Base-by-base conservation (phyloP, 1,284 basidiomycete species). In the Pyrrhoderma lamaoense region DNA sequence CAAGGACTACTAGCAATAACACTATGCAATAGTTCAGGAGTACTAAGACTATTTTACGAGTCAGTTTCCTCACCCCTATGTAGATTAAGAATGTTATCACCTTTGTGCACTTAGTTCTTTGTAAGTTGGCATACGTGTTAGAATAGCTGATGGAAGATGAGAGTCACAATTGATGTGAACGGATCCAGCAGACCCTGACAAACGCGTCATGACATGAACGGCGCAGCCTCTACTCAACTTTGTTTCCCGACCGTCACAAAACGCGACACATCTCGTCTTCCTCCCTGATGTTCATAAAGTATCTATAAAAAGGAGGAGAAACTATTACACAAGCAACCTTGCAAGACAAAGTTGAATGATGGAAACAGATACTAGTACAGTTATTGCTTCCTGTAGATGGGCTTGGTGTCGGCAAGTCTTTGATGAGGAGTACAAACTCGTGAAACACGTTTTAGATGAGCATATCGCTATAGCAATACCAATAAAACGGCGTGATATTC, bases 401-500 rank as follows among this genome's bases (percentile, higher is more conserved):
- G 57, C 57, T 7, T 57, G 56, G 58, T 61, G 60, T 22, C 55
- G 54, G 27, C 47, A 45, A 34, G 45, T 54, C 19, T 59, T 58
- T 9, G 49, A 49, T 1, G 39, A 42, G 2, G 40, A 55, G 11
- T 37, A 57, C 8, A 52, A 49, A 18, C 51, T 61, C 16, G 56
- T 55, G 11, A 44, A 46, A 22, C 61, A 62, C 48, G 59, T 62
- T n/a, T 43, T 62, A 23, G 46, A 49, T 8, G 42, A 52, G 13
- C 60, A 61, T 43, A 47, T 62, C 35, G 47, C 56, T n/a, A 59
- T 51, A 7, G 57, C 58, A 3, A 45, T 51, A 2, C 60, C 60
- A 18, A 51, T 61, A 4, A 60, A 50, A 19, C 46, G 56, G 50
- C 48, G 42, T 34, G 59, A 62, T 23, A 38, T 62, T 13, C 19